Evolutionary conservation across 176 grass and related monocot species (phyloP).

Genomic region (Pontederia paniculata): DNA sequence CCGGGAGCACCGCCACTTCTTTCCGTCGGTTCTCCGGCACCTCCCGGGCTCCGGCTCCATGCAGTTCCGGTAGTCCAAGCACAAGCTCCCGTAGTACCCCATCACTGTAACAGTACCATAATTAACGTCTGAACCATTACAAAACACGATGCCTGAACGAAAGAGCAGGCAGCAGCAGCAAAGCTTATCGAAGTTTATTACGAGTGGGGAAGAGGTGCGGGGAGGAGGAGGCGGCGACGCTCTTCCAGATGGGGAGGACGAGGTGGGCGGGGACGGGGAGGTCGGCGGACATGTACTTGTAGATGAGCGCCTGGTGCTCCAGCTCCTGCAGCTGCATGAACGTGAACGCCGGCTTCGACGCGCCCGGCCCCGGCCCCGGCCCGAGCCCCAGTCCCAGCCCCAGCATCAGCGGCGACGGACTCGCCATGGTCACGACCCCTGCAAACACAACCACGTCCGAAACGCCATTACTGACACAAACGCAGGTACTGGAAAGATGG

Average conservation of each 20-base stretch:
- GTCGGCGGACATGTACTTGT: constrained; percentile 85
- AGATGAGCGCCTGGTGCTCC: constrained; percentile 98
- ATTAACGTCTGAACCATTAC: constrained; percentile 1
- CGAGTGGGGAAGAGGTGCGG: constrained; percentile 66
- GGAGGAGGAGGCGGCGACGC: constrained; percentile 79
- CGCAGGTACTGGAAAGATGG: too few species aligned
- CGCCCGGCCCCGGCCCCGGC: constrained; percentile 15
- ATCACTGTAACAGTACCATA: constrained; percentile 33
- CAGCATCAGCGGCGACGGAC: constrained; percentile 49
- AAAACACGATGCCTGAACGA: too few species aligned
- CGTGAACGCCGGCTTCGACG: constrained; percentile 45
- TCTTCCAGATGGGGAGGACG: constrained; percentile 96
- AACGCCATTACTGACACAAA: background rate
- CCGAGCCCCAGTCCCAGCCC: constrained; percentile 25
- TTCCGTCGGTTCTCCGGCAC: constrained; percentile 89
- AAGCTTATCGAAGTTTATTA: too few species aligned
- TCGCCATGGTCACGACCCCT: constrained; percentile 64
- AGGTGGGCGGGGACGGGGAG: constrained; percentile 87
- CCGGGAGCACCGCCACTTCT: constrained; percentile 98
- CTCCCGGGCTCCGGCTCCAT: constrained; percentile 94
- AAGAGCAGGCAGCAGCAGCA: too few species aligned
- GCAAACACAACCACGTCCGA: background rate
- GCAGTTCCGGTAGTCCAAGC: constrained; percentile 88
- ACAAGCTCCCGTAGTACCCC: constrained; percentile 61
- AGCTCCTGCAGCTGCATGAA: constrained; percentile 99